phyloP scores from a whole-genome alignment of 768 basidiomycete species.

The Suillus decipiens region DNA sequence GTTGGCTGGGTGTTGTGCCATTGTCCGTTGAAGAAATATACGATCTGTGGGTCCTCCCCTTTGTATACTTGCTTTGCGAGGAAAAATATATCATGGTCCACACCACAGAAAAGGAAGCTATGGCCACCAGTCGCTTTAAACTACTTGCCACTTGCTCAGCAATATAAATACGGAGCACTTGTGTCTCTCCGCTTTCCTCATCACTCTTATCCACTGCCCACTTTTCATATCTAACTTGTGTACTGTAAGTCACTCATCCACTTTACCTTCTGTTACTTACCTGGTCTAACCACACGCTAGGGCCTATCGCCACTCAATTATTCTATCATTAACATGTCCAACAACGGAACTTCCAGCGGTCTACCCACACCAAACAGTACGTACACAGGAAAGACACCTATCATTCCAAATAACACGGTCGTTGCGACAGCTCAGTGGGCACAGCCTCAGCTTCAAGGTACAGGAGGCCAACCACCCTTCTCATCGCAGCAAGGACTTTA shows the following conservation, averaged over 20 bases:
- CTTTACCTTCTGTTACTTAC: neutral
- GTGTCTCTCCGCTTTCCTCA: no score
- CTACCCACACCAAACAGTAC: neutral
- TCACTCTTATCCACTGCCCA: no score
- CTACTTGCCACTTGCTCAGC: no score
- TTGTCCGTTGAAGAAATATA: neutral
- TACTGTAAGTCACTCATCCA: neutral
- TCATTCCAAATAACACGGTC: neutral
- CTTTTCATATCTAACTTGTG: neutral
- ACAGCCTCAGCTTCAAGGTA: neutral
- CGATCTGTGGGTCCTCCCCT: neutral
- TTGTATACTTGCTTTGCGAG: neutral
- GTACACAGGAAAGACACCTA: neutral
- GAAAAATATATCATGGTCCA: neutral
- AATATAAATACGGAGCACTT: neutral
- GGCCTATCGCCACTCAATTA: neutral
- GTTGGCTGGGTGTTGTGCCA: no score
- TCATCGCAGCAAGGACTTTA: neutral
- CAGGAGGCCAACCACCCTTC: neutral
- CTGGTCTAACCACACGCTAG: neutral
- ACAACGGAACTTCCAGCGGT: neutral
- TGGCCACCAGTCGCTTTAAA: neutral
- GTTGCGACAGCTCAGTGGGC: neutral
- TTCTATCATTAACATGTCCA: neutral
- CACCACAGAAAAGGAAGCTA: neutral